A percentile compares a stretch with the other conserved stretches of the same genome.
Evolutionary conservation across 495 filamentous ascomycete species (phyloP).

Genomic region (Penicillium antarcticum): DNA sequence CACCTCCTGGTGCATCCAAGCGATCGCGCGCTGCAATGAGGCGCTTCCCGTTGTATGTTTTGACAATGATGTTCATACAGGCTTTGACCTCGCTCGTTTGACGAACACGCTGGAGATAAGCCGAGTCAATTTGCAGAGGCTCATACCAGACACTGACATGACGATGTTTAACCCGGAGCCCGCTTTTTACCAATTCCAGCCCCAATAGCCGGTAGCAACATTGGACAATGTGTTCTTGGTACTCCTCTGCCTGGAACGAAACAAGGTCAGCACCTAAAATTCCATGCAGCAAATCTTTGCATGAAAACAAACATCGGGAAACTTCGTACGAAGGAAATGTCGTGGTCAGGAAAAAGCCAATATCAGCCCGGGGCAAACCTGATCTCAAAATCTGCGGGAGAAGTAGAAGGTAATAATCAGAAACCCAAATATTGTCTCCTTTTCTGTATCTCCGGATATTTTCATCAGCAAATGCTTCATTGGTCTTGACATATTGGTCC

Average conservation of each 20-base stretch:
- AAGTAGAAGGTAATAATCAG: slow-evolving; percentile 86
- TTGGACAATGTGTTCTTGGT: slow-evolving; percentile 85
- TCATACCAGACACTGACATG: slow-evolving; percentile 68
- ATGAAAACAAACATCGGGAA: slow-evolving; percentile 77
- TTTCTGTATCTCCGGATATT: slow-evolving; percentile 81
- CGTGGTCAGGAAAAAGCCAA: slow-evolving; percentile 89
- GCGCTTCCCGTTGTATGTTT: slow-evolving; percentile 72
- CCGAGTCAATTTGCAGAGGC: slow-evolving; percentile 59
- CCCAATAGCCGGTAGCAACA: slow-evolving; percentile 81
- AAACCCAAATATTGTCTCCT: slow-evolving; percentile 84
- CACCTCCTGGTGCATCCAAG: slow-evolving; percentile 79
- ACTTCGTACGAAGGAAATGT: slow-evolving; percentile 91
- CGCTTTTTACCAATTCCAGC: slow-evolving; percentile 75
- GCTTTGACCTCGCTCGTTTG: slow-evolving; percentile 62
- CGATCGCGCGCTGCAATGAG: slow-evolving; percentile 87
- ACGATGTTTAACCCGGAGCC: slow-evolving; percentile 75
- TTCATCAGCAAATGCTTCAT: slow-evolving; percentile 81
- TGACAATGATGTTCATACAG: slow-evolving; percentile 69
- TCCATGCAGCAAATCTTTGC: slow-evolving; percentile 76
- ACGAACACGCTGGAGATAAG: slow-evolving; percentile 60
- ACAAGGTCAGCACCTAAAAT: slow-evolving; percentile 88
- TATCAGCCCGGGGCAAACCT: slow-evolving; percentile 74
- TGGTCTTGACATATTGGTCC: slow-evolving; percentile 82
- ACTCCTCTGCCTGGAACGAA: slow-evolving; percentile 86
- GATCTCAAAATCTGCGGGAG: slow-evolving; percentile 78